A percentile compares a stretch with the other conserved stretches of the same genome.
phyloP scores from a whole-genome alignment of 306 rosid genomes.

The Trichosanthes cucumerina region DNA sequence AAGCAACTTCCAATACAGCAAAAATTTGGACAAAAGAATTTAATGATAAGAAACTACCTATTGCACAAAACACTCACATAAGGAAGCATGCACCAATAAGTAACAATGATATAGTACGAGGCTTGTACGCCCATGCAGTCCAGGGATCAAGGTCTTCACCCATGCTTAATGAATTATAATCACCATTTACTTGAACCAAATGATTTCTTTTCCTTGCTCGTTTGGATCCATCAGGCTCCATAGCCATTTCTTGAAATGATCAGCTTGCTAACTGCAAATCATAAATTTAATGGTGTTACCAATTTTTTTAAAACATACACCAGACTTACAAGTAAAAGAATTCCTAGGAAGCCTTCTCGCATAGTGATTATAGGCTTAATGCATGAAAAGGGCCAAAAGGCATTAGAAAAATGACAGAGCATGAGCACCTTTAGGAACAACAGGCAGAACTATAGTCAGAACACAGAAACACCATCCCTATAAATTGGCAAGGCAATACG shows the following conservation, averaged over 20 bases:
- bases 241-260: conserved; percentile 20
- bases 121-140: conserved; percentile 99
- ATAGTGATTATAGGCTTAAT: background rate
- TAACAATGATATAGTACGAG: conserved; percentile 82
- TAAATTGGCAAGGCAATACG: background rate
- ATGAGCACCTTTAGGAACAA: background rate
- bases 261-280: conserved; percentile 31
- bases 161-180: conserved; percentile 26
- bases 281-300: conserved; percentile 21
- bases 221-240: conserved; percentile 65
- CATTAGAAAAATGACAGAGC: background rate
- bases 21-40: background rate
- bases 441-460: background rate
- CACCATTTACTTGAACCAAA: conserved; percentile 55
- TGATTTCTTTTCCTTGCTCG: conserved; percentile 43
- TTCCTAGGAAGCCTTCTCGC: background rate
- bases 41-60: conserved; percentile 7
- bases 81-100: conserved; percentile 94
- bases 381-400: background rate
- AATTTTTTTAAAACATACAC: background rate
- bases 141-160: conserved; percentile 94
- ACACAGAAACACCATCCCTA: conserved; percentile 1
- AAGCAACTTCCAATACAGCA: background rate
- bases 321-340: background rate
- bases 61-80: conserved; percentile 55